These are phyloP conservation scores for Auricularia cornea DNA, from an alignment of 768 basidiomycete species.

Conservation along the genomic window DNA sequence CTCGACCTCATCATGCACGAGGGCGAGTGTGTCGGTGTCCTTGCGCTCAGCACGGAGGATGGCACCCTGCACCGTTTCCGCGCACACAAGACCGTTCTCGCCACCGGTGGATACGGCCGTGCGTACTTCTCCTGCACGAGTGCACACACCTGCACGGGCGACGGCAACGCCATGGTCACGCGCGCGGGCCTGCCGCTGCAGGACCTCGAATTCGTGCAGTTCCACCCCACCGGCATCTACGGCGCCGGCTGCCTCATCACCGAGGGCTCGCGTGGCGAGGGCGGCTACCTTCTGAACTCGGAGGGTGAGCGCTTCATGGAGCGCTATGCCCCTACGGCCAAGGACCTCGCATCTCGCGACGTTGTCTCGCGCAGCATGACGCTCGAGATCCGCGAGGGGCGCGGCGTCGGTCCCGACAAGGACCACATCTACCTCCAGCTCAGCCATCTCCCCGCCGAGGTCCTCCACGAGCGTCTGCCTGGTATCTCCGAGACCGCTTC, in stretches of 20 bases:
- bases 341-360: constrained; percentile 98
- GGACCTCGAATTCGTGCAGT: constrained; percentile 98
- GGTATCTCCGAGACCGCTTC: constrained; percentile 99
- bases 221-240: constrained; percentile 99
- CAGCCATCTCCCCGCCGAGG: constrained; percentile 91
- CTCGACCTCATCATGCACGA: constrained; percentile 97
- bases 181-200: constrained; percentile 94
- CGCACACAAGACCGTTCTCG: constrained; percentile 95
- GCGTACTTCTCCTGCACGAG: constrained; percentile 98
- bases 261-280: constrained; percentile 98
- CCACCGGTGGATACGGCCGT: constrained; percentile 97
- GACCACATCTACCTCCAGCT: constrained; percentile 96
- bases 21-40: constrained; percentile 98
- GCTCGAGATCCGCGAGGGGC: constrained; percentile 95
- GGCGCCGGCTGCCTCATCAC: constrained; percentile 99
- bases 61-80: constrained; percentile 98
- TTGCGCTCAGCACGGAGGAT: constrained; percentile 99
- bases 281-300: constrained; percentile 95
- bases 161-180: constrained; percentile 97
- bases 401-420: constrained; percentile 97
- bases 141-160: constrained; percentile 98
- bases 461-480: constrained; percentile 92
- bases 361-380: constrained; percentile 99
- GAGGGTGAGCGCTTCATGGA: constrained; percentile 99
- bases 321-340: constrained; percentile 97